Evolutionary conservation across 495 filamentous ascomycete species (phyloP).

Genomic region (Xylaria castorea): DNA sequence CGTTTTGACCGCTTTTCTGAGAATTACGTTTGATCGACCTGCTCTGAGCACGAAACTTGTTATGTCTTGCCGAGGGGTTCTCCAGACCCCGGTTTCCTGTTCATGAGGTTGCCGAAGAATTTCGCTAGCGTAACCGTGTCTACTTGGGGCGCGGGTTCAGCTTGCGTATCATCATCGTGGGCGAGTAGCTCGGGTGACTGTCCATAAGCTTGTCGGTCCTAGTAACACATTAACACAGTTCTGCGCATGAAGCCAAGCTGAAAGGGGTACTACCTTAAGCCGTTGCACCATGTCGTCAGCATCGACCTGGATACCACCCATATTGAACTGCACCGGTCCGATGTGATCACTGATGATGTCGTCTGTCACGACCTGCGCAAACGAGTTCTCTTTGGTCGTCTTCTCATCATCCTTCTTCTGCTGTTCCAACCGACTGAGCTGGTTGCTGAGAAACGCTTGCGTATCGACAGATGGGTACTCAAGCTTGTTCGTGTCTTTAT

Average conservation of each 20-base stretch:
- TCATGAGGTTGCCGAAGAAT: constrained; percentile 59
- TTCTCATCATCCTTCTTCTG: constrained; percentile 69
- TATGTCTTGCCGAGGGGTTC: constrained; percentile 30
- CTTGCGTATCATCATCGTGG: constrained; percentile 39
- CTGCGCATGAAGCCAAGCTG: not conserved
- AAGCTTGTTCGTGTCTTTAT: constrained; percentile 57
- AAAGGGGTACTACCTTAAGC: constrained; percentile 68
- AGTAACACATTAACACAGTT: constrained; percentile 29
- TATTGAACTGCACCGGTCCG: constrained; percentile 94
- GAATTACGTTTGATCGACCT: not conserved
- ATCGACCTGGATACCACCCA: constrained; percentile 96
- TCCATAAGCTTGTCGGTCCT: constrained; percentile 57
- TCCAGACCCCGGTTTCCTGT: constrained; percentile 40
- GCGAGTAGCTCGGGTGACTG: constrained; percentile 45
- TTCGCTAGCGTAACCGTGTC: constrained; percentile 58
- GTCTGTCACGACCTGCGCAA: constrained; percentile 52
- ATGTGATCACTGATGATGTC: constrained; percentile 85
- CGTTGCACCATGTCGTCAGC: constrained; percentile 93
- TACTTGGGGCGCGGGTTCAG: constrained; percentile 45
- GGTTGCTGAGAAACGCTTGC: constrained; percentile 77
- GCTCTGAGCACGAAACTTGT: constrained; percentile 3
- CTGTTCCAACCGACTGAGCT: constrained; percentile 75
- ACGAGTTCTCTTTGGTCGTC: constrained; percentile 57
- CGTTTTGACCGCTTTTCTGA: not conserved
- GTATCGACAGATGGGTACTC: constrained; percentile 79